These are phyloP conservation scores for Tillandsia leiboldiana DNA, from an alignment of 176 grass and related monocot genomes.

Conservation along the genomic window DNA sequence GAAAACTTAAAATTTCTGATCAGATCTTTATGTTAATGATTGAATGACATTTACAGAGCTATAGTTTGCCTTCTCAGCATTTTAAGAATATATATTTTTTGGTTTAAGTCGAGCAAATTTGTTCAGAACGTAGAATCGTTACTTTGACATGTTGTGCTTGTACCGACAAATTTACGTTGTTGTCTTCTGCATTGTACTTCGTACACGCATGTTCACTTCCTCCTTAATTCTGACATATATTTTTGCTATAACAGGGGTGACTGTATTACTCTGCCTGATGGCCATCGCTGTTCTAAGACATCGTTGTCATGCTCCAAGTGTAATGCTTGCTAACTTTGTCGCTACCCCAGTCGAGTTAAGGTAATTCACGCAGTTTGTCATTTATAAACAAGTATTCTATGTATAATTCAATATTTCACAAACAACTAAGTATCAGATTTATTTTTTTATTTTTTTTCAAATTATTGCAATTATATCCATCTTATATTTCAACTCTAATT, in stretches of 20 bases:
- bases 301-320: constrained; percentile 39
- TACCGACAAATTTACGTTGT: neutral
- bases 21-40: too few relatives aligned
- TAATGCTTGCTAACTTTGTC: constrained; percentile 43
- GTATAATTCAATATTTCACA: neutral
- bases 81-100: too few relatives aligned
- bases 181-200: neutral
- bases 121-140: too few relatives aligned
- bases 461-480: constrained; percentile 8
- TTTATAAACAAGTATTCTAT: neutral
- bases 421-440: neutral
- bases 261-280: constrained; percentile 33
- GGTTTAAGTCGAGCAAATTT: too few relatives aligned
- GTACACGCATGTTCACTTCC: neutral
- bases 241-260: constrained; percentile 23
- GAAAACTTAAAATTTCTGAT: too few relatives aligned
- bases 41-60: too few relatives aligned
- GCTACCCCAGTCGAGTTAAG: constrained; percentile 44
- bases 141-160: neutral
- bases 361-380: constrained; percentile 5
- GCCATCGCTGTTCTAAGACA: constrained; percentile 34
- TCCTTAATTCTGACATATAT: neutral
- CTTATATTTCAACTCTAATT: neutral
- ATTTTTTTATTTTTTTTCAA: neutral
- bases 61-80: too few relatives aligned